Conservation (phyloP, 1,284 basidiomycete genomes). For the Ceratobasidium sp. region DNA sequence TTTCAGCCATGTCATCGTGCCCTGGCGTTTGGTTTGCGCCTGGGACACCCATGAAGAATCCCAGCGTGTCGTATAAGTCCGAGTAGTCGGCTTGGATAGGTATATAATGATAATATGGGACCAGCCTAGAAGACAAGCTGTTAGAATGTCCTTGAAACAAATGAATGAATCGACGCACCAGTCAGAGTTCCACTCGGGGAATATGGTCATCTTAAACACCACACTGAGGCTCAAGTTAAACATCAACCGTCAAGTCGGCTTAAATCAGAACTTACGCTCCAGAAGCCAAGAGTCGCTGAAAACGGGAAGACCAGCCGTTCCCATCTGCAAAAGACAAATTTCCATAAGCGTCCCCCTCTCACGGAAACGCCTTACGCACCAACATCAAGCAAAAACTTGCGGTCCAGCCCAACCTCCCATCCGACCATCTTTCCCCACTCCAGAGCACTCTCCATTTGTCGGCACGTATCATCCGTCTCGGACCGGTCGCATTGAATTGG, state of each 20-base stretch:
- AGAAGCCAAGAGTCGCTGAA: constrained; percentile 57
- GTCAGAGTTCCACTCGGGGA: constrained; percentile 61
- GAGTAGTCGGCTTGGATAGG: constrained; percentile 61
- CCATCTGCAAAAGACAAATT: constrained; percentile 43
- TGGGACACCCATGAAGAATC: constrained; percentile 62
- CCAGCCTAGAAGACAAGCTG: neutral
- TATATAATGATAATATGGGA: constrained; percentile 53
- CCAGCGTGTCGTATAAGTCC: constrained; percentile 63
- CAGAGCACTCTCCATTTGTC: constrained; percentile 46
- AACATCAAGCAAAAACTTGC: constrained; percentile 48
- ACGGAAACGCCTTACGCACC: constrained; percentile 22
- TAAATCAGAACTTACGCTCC: constrained; percentile 48
- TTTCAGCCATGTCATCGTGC: constrained; percentile 60
- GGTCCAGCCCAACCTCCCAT: constrained; percentile 37
- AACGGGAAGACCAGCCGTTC: constrained; percentile 55
- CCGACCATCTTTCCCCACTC: constrained; percentile 34
- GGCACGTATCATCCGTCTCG: constrained; percentile 48
- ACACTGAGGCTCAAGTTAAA: constrained; percentile 51
- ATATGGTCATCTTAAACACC: constrained; percentile 61
- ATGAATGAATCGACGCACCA: constrained; percentile 59
- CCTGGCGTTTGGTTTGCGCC: constrained; percentile 54
- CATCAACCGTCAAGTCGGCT: neutral
- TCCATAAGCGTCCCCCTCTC: neutral
- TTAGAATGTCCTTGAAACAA: neutral
- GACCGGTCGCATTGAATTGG: constrained; percentile 50